phyloP scores from a whole-genome alignment of 2,329 filamentous ascomycete species.

The Penicillium sp. region DNA sequence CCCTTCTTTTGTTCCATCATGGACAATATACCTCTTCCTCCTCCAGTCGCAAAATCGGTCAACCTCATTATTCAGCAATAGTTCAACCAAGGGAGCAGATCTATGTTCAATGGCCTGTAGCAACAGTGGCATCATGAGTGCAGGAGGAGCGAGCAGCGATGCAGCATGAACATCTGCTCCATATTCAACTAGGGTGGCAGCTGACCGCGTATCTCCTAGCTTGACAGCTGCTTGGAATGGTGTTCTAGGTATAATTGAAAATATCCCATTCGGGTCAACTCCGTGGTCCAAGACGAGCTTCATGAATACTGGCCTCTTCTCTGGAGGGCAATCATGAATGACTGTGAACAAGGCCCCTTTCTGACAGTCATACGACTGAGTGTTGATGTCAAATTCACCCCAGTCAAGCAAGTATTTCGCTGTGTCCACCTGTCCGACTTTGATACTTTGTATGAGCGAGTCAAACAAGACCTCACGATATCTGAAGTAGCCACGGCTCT shows the following conservation, averaged over 20 bases:
- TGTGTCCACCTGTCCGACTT: not conserved
- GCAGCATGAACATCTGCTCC: not conserved
- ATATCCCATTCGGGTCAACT: not conserved
- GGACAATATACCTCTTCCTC: not conserved
- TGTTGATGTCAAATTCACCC: not conserved
- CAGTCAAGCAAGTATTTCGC: not conserved
- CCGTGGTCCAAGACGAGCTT: not conserved
- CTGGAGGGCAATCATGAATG: not conserved
- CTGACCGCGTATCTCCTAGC: not conserved
- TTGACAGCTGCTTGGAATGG: not conserved
- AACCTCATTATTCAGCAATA: not conserved
- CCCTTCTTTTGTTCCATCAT: not conserved
- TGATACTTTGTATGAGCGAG: not conserved
- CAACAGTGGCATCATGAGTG: not conserved
- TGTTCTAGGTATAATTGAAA: not conserved
- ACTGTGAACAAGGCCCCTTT: not conserved
- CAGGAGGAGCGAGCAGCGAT: not conserved
- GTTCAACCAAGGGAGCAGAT: not conserved
- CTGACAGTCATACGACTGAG: not conserved
- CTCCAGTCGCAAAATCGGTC: not conserved
- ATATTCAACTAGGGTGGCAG: not conserved
- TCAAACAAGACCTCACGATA: not conserved
- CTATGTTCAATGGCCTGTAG: not conserved
- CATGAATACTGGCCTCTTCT: not conserved
- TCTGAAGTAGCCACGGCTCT: not conserved